Conservation (phyloP, 768 basidiomycete species). For the Lactarius hatsudake region DNA sequence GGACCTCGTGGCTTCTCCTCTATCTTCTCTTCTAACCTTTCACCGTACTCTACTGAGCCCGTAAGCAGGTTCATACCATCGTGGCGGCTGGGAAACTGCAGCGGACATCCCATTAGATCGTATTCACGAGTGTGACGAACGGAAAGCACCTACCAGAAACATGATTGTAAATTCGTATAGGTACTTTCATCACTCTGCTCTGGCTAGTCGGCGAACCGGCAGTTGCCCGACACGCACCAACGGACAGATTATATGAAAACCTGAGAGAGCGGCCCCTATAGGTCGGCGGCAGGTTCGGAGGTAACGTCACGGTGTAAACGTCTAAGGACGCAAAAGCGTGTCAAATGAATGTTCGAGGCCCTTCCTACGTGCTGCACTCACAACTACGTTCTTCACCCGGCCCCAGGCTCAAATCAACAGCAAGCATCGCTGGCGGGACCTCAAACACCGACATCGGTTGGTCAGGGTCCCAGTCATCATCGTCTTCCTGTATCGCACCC, state of each 20-base stretch:
- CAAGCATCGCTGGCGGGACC: constrained; percentile 81
- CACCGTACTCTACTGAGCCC: constrained; percentile 15
- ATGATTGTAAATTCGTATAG: constrained; percentile 86
- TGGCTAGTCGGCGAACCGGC: constrained; percentile 44
- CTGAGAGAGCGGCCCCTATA: constrained; percentile 79
- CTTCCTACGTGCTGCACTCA: constrained; percentile 40
- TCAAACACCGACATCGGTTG: constrained; percentile 80
- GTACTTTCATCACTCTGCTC: constrained; percentile 85
- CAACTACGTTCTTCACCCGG: constrained; percentile 87
- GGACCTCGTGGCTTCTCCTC: constrained; percentile 15
- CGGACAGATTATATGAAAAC: constrained; percentile 88
- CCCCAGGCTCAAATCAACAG: constrained; percentile 75
- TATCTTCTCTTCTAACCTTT: constrained; percentile 22
- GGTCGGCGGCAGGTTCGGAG: constrained; percentile 82
- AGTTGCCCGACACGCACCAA: constrained; percentile 76
- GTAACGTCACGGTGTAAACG: constrained; percentile 73
- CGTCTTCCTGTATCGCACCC: constrained; percentile 31
- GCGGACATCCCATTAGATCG: neutral
- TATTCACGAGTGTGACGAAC: neutral
- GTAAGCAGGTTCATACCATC: constrained; percentile 18
- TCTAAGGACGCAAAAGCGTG: constrained; percentile 44
- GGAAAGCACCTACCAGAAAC: constrained; percentile 55
- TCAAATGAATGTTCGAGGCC: constrained; percentile 11
- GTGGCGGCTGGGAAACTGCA: constrained; percentile 21
- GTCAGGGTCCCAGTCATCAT: constrained; percentile 54